phyloP scores from a whole-genome alignment of 2,329 filamentous ascomycete species.

The Ceratocystis destructans region DNA sequence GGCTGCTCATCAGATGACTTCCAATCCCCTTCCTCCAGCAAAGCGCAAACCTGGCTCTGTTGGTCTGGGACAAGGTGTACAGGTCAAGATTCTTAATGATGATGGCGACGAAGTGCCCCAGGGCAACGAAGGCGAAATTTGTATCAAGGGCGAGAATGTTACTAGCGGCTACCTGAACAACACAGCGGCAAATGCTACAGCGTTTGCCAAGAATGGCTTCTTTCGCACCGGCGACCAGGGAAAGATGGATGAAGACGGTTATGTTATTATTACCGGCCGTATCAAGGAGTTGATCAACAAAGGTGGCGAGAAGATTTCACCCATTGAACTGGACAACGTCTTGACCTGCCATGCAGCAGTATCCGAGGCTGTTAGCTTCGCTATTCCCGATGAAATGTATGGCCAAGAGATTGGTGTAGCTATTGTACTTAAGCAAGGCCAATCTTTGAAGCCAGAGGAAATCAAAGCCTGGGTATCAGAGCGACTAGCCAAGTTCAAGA shows the following conservation, averaged over 20 bases:
- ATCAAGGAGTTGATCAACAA: conserved; percentile 93
- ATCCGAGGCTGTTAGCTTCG: conserved; percentile 69
- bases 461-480: conserved; percentile 55
- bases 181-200: conserved; percentile 55
- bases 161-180: conserved; percentile 82
- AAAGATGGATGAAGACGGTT: conserved; percentile 64
- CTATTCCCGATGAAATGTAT: conserved; percentile 68
- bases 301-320: conserved; percentile 78
- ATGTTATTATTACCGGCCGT: conserved; percentile 74
- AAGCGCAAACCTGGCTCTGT: conserved; percentile 71
- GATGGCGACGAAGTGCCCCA: conserved; percentile 53
- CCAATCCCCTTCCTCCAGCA: conserved; percentile 54
- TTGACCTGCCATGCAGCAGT: conserved; percentile 60
- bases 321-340: conserved; percentile 76
- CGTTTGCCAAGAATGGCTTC: conserved; percentile 63
- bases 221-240: conserved; percentile 85
- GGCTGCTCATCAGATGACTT: conserved; percentile 74
- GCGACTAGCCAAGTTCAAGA: conserved; percentile 68
- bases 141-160: conserved; percentile 68
- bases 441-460: conserved; percentile 42
- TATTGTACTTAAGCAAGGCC: conserved; percentile 55
- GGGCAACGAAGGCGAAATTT: conserved; percentile 67
- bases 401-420: conserved; percentile 71
- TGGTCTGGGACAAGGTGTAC: conserved; percentile 69
- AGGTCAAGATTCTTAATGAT: conserved; percentile 62